Percentiles rank a stretch among this genome's conserved stretches.
phyloP scores from a whole-genome alignment of 1,139 yeast species.

The Arxiozyma bovina region DNA sequence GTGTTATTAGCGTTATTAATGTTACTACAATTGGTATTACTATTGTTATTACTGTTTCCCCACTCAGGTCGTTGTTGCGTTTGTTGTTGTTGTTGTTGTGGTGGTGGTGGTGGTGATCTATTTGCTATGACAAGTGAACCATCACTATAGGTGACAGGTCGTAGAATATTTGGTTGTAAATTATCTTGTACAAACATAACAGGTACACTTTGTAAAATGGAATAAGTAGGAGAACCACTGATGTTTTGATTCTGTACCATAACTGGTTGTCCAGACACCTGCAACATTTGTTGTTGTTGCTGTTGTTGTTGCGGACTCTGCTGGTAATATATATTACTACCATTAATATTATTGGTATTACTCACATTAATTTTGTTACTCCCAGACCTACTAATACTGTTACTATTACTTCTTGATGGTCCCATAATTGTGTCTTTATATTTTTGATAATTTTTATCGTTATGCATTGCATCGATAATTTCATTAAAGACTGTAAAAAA shows the following conservation, averaged over 20 bases:
- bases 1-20: not conserved
- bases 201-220: slow-evolving; percentile 1
- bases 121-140: not conserved
- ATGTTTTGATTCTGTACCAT: not conserved
- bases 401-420: not conserved
- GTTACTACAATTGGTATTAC: not conserved
- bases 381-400: not conserved
- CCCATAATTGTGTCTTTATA: not conserved
- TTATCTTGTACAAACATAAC: not conserved
- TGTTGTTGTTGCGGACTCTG: slow-evolving; percentile 1
- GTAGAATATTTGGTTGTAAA: not conserved
- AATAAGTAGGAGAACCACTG: not conserved
- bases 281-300: slow-evolving; percentile 1
- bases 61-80: not conserved
- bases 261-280: not conserved
- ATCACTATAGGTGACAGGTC: not conserved
- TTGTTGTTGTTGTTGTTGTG: too few relatives aligned
- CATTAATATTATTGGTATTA: not conserved
- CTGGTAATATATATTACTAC: not conserved
- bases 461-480: slow-evolving; percentile 15
- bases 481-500: slow-evolving; percentile 26
- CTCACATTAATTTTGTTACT: not conserved
- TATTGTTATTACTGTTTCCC: not conserved
- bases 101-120: not conserved
- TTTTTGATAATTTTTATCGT: not conserved